Conservation (phyloP, 106 monocot species). For the Cymbidium sinense region DNA sequence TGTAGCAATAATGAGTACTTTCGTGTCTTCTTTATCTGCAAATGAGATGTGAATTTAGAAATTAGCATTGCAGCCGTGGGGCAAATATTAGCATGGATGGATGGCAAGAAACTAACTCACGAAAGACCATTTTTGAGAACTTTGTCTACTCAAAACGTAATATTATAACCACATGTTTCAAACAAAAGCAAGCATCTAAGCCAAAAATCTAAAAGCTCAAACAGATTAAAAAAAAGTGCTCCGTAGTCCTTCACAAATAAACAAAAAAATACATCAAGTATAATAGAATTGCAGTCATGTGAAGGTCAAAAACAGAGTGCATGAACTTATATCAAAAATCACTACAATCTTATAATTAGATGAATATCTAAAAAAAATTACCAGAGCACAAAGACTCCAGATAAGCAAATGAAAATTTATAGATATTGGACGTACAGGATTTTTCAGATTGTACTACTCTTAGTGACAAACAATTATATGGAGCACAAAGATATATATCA, state of each 20-base stretch:
- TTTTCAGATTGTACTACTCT: no score
- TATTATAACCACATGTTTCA: neutral
- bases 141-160: neutral
- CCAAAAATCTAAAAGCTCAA: neutral
- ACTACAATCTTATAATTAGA: neutral
- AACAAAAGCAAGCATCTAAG: neutral
- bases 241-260: neutral
- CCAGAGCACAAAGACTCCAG: no score
- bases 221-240: neutral
- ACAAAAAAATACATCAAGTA: neutral
- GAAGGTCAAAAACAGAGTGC: neutral
- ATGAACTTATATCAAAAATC: neutral
- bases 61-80: neutral
- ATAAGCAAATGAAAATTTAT: no score
- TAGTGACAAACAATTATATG: no score
- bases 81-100: neutral
- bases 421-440: no score
- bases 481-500: no score
- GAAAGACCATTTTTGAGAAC: neutral
- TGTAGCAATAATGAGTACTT: constrained; percentile 88
- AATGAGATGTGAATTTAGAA: neutral
- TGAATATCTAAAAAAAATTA: neutral
- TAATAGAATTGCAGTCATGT: neutral
- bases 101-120: neutral
- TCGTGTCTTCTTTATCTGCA: constrained; percentile 78